Evolutionary conservation across 2,329 filamentous ascomycete genomes (phyloP).

Genomic region (Pochonia chlamydosporia): DNA sequence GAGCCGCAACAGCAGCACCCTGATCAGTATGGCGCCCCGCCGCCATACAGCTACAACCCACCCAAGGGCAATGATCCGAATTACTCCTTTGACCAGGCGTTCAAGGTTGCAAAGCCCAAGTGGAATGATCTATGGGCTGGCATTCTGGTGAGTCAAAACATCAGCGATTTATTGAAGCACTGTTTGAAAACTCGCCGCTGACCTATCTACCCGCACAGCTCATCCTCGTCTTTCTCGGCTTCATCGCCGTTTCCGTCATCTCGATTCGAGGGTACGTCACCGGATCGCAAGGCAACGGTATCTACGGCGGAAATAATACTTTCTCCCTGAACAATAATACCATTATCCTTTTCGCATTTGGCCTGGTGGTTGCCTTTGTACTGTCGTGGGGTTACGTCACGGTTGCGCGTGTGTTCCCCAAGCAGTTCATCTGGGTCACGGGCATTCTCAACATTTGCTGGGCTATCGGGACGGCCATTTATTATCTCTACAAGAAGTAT

Average conservation of each 20-base stretch:
- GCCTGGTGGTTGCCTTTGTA: constrained; percentile 66
- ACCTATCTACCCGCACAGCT: constrained; percentile 41
- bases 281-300: constrained; percentile 60
- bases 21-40: constrained; percentile 22
- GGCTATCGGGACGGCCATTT: constrained; percentile 79
- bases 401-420: constrained; percentile 70
- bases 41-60: constrained; percentile 29
- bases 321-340: constrained; percentile 76
- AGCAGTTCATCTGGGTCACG: constrained; percentile 88
- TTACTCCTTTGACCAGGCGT: constrained; percentile 68
- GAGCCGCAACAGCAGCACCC: constrained; percentile 24
- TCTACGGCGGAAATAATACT: constrained; percentile 62
- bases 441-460: constrained; percentile 82
- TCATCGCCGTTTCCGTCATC: constrained; percentile 69
- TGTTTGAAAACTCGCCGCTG: constrained; percentile 5
- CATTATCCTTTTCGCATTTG: constrained; percentile 76
- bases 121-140: constrained; percentile 90
- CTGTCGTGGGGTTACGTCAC: constrained; percentile 75
- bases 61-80: constrained; percentile 38
- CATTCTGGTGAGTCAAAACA: constrained; percentile 60
- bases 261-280: constrained; percentile 67
- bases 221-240: constrained; percentile 65
- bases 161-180: too few relatives aligned
- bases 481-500: constrained; percentile 72
- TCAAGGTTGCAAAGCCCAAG: constrained; percentile 78